Base-by-base conservation (phyloP, 257 asterid species). In the Nemophila menziesii region DNA sequence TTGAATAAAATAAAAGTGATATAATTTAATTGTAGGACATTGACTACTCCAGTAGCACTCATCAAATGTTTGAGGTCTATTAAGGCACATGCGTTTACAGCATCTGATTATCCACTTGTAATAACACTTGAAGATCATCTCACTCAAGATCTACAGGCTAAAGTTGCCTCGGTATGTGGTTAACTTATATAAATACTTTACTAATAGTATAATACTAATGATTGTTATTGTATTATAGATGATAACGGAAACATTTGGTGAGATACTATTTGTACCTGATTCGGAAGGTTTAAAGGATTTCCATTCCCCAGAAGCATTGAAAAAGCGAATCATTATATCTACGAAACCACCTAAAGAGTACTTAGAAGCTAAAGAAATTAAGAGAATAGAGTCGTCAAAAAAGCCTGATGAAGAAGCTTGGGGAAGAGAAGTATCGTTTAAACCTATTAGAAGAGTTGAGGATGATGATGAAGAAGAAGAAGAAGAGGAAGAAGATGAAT, bases 101-200 rank as follows among this genome's bases (percentile, higher is more conserved):
- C 63, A 20, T 80, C 92, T 5, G 83, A 75, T 40, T 85, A 71
- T 60, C 92, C 92, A 45, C 80, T 85, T 27, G 63, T 85, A 52
- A 63, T 80, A 61, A 78, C 93, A 41, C 79, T 80, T 23, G 96
- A 80, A 65, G 92, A 77, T 56, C 93, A 85, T 67, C 85, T 85
- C 27, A 73, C 74, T 48, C 29, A 82, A 12, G 62, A 73, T 39
- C 93, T 85, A 62, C 93, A 78, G 61, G 85, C 78, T 44, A 68
- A 64, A 73, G 82, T 63, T 19, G 93, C 92, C 39, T 47, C 75
- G 92, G 93, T 85, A 62, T 24, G 63, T 51, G 55, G 45, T 40
- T 34, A 12, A 33, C 46, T 37, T 52, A 22, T 19, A 27, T 22
- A 17, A 26, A 27, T 33, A 18, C 8, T 26, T 41, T 38, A 11